Evolutionary conservation across 108 stramenopile genomes (phyloP), one percentile per base, ranked within the genome.

Genomic region (Cyclostephanos invisitatus): DNA sequence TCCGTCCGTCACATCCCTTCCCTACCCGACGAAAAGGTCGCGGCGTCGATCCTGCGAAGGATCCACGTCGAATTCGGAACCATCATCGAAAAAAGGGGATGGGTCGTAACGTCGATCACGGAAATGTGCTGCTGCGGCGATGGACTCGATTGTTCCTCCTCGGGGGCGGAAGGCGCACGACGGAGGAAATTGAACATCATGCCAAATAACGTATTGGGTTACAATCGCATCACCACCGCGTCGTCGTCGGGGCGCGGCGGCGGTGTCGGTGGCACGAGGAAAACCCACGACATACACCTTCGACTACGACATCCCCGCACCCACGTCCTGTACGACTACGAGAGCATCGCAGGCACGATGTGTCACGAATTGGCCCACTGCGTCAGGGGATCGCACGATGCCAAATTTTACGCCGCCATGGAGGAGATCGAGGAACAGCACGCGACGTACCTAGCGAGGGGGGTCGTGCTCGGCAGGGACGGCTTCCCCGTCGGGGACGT

Each of bases 121-220:
- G 93, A 94, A 73, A 67, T 94, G 68, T 94, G 93, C 71, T 94
- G 93, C 62, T 94, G 93, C 66, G 84, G 84, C 25, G 91, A 91
- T 67, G 90, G 90, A 32, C 40, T 88, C 40, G 87, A 88, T 42
- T 59, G 69, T 64, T 20, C 57, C n/a, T 47, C 32, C 3, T 32
- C 32, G n/a, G n/a, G n/a, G n/a, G n/a, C n/a, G n/a, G n/a, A n/a
- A n/a, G n/a, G n/a, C n/a, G n/a, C n/a, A n/a, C n/a, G 18, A 6
- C 32, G 20, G 54, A 74, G 75, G 7, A 51, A 71, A 40, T 66
- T 70, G 2, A 65, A 62, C 22, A 21, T 67, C 9, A 83, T 85
- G 86, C 58, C 80, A 21, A 58, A 79, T 64, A 91, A 90, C 64
- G 87, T 94, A 0, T 67, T 82, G 83, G 92, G 92, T 12, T 94